These are phyloP conservation scores for Kodamaea sp. DNA, from an alignment of 1,139 yeast genomes.

Conservation along the genomic window DNA sequence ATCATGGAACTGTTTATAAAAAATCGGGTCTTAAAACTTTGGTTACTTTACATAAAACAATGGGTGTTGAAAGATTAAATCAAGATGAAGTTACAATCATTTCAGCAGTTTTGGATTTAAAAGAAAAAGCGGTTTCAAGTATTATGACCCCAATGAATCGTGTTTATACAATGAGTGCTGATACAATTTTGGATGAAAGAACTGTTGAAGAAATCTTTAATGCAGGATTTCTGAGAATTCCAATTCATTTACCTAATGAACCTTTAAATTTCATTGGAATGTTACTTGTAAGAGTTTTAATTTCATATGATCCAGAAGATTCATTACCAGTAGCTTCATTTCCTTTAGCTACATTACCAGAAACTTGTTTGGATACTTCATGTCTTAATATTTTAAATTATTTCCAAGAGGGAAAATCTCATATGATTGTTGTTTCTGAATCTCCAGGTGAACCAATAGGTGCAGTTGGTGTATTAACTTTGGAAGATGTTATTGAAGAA, in stretches of 20 bases:
- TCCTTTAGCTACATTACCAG: slow-evolving; percentile 94
- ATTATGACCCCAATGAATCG: slow-evolving; percentile 95
- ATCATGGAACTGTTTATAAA: slow-evolving; percentile 92
- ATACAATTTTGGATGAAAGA: slow-evolving; percentile 74
- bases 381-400: slow-evolving; percentile 90
- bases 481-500: slow-evolving; percentile 97
- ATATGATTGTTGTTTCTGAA: slow-evolving; percentile 90
- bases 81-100: slow-evolving; percentile 96
- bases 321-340: slow-evolving; percentile 88
- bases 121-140: slow-evolving; percentile 79
- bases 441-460: slow-evolving; percentile 86
- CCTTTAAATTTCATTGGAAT: slow-evolving; percentile 91
- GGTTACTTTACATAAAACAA: slow-evolving; percentile 87
- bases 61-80: slow-evolving; percentile 92
- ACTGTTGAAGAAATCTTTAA: slow-evolving; percentile 88
- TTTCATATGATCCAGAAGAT: slow-evolving; percentile 96
- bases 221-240: slow-evolving; percentile 93
- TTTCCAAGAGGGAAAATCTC: slow-evolving; percentile 97
- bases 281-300: slow-evolving; percentile 87
- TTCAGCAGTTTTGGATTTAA: slow-evolving; percentile 87
- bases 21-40: slow-evolving; percentile 90
- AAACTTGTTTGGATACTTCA: slow-evolving; percentile 86
- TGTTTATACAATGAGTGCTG: slow-evolving; percentile 86
- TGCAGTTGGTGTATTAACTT: slow-evolving; percentile 85
- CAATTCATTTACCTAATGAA: slow-evolving; percentile 89